These are phyloP conservation scores for Curvularia lunata DNA, from an alignment of 2,329 filamentous ascomycete genomes.

Conservation along the genomic window DNA sequence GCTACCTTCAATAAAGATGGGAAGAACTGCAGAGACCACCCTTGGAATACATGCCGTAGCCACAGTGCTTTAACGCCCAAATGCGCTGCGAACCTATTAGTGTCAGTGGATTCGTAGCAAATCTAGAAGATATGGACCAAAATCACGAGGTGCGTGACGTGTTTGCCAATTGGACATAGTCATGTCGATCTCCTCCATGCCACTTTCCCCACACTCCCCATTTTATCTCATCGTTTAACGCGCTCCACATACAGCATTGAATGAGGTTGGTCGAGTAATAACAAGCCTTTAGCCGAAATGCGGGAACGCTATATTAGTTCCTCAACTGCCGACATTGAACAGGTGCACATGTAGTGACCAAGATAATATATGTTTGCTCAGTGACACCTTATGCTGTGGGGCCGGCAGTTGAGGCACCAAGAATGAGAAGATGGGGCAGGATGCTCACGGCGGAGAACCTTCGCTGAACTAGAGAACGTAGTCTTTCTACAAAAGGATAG, in stretches of 20 bases:
- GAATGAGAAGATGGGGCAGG: not conserved
- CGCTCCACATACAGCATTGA: not conserved
- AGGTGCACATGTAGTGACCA: not conserved
- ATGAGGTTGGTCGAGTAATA: conserved; percentile 19
- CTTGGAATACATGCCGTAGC: not conserved
- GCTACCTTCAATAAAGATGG: not conserved
- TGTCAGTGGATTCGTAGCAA: not conserved
- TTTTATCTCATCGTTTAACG: not conserved
- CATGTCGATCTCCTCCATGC: not conserved
- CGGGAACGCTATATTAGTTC: conserved; percentile 14
- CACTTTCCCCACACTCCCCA: not conserved
- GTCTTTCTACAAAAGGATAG: not conserved
- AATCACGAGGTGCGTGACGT: not conserved
- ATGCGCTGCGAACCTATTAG: not conserved
- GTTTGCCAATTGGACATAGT: not conserved
- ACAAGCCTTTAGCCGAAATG: conserved; percentile 26
- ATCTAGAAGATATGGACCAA: not conserved
- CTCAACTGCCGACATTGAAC: conserved; percentile 18
- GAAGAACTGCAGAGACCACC: not conserved
- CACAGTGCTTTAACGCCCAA: not conserved
- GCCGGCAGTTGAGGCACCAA: conserved; percentile 4
- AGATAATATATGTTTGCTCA: conserved; percentile 5
- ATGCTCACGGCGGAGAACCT: no score
- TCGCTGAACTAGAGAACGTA: not conserved
- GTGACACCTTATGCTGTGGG: not conserved